Conservation (phyloP, 2,329 filamentous ascomycete species). For the Epichloe scottii region DNA sequence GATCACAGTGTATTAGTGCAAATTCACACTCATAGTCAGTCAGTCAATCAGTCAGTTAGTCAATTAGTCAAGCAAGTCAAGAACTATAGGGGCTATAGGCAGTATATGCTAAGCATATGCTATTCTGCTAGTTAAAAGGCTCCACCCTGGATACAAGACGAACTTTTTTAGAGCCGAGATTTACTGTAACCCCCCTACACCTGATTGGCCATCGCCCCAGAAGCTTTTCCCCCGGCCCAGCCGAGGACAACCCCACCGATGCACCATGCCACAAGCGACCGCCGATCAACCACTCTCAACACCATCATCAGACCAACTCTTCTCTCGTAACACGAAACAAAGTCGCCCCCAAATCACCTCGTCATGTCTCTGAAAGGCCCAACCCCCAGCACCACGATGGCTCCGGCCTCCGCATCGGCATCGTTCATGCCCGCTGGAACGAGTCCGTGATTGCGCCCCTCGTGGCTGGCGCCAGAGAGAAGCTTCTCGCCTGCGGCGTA, state of each 20-base stretch:
- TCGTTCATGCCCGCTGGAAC: slow-evolving; percentile 96
- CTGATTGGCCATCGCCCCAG: background rate
- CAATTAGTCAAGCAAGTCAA: too few relatives aligned
- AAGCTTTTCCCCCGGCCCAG: background rate
- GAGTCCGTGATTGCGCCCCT: slow-evolving; percentile 74
- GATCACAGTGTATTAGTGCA: too few relatives aligned
- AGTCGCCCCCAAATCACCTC: background rate
- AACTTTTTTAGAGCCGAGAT: too few relatives aligned
- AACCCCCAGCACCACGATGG: slow-evolving; percentile 49
- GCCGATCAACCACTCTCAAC: background rate
- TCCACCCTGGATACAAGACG: too few relatives aligned
- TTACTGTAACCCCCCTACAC: too few relatives aligned
- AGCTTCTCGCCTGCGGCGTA: slow-evolving; percentile 68
- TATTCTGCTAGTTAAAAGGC: too few relatives aligned
- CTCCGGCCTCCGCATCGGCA: slow-evolving; percentile 73
- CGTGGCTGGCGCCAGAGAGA: slow-evolving; percentile 65
- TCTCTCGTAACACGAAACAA: background rate
- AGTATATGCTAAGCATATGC: too few relatives aligned
- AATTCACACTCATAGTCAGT: too few relatives aligned
- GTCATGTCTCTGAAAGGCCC: slow-evolving; percentile 42
- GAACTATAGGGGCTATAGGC: too few relatives aligned
- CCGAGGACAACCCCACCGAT: background rate
- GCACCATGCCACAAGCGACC: too few relatives aligned
- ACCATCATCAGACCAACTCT: background rate
- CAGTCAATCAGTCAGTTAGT: too few relatives aligned